Base-by-base conservation (phyloP, 768 basidiomycete species). In the Mycena indigotica region DNA sequence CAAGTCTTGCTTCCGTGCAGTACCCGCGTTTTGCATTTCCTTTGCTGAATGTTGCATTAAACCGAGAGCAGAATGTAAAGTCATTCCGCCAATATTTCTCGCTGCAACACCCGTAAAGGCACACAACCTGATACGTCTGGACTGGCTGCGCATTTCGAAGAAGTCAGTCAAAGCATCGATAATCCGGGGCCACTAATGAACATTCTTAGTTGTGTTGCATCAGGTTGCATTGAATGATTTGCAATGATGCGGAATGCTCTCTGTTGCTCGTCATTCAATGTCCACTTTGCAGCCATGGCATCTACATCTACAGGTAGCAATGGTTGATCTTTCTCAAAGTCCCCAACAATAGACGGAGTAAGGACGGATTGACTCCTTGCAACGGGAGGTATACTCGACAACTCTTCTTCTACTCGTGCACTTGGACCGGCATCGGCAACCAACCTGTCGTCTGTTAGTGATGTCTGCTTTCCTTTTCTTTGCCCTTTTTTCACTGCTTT, bases 81-180 rank as follows among this genome's bases (percentile, higher is more conserved):
- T 80, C 57, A 71, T 71, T 0, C 78, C 78, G 0, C 49, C 46
- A 3, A 80, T 75, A 32, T 76, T 73, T 5, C 56, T 44, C 0
- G 79, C 79, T 13, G 78, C 78, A 10, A 73, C 67, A 0, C 78
- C 78, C 12, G 74, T 79, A 45, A 65, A 77, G 0, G 75, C 69
- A 3, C 68, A 44, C 0, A 76, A 52, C 0, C 71, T 51, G 26
- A 79, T 69, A 1, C 70, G 50, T 1, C 68, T 52, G 0, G 6
- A 4, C 41, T 78, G 55, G 0, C 61, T 50, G 1, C 57, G 8
- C 1, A 19, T 1, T 0, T 49, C 28, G 46, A 69, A 71, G 24
- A 66, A 66, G 0, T 49, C 50, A 13, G 52, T 53, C 17, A 73
- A 30, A 0, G 67, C 65, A 21, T 64, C 32, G 3, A 73, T 65